phyloP scores from a whole-genome alignment of 768 basidiomycete species.

The Phlebiopsis gigantea region DNA sequence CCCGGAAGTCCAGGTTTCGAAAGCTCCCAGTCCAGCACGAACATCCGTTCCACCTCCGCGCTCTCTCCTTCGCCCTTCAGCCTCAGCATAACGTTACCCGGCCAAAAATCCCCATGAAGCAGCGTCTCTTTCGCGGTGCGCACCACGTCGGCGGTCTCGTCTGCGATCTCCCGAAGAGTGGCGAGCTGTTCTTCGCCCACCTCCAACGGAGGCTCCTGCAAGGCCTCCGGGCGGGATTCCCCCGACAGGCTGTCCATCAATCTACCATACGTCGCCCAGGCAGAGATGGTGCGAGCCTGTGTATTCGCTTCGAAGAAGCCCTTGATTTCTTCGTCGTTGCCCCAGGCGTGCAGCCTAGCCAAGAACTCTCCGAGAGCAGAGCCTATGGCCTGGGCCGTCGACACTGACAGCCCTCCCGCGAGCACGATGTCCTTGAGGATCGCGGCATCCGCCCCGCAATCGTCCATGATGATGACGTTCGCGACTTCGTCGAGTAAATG shows the following conservation, averaged over 20 bases:
- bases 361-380: slow-evolving; percentile 50
- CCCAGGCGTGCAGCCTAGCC: slow-evolving; percentile 45
- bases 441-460: slow-evolving; percentile 38
- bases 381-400: slow-evolving; percentile 42
- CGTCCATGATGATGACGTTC: slow-evolving; percentile 58
- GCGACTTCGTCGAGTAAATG: slow-evolving; percentile 43
- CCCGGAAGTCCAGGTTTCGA: slow-evolving; percentile 52
- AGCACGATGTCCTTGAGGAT: slow-evolving; percentile 37
- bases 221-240: slow-evolving; percentile 1
- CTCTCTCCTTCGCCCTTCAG: slow-evolving; percentile 24
- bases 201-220: slow-evolving; percentile 38
- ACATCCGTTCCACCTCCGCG: slow-evolving; percentile 32
- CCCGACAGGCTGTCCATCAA: slow-evolving; percentile 28
- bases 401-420: slow-evolving; percentile 18
- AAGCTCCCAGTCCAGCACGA: slow-evolving; percentile 64
- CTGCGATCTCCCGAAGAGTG: slow-evolving; percentile 28
- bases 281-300: slow-evolving; percentile 36
- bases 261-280: slow-evolving; percentile 39
- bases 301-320: slow-evolving; percentile 35
- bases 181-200: slow-evolving; percentile 33
- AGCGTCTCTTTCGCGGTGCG: slow-evolving; percentile 25
- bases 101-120: slow-evolving; percentile 72
- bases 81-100: slow-evolving; percentile 57
- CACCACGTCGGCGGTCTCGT: slow-evolving; percentile 28
- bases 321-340: slow-evolving; percentile 28